Evolutionary conservation across 108 stramenopile species (phyloP).

Genomic region (Stephanodiscus minutulus): DNA sequence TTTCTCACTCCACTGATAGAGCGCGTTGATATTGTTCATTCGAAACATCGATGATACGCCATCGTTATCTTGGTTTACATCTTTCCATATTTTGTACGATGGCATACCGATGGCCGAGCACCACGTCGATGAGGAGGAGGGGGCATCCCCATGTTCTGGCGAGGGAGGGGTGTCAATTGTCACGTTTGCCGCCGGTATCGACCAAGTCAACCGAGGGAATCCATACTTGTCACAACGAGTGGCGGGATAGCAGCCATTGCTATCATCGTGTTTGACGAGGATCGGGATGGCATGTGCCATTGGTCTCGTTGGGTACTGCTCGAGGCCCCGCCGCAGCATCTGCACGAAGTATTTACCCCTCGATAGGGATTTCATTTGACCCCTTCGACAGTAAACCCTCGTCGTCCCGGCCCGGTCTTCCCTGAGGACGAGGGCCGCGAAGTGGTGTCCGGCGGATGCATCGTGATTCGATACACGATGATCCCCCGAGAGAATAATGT

Average conservation of each 20-base stretch:
- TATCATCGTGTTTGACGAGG: conserved; percentile 47
- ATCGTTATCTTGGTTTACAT: neutral
- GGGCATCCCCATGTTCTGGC: neutral
- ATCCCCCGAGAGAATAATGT: too few species aligned
- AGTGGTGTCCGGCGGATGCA: neutral
- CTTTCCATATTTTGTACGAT: conserved; percentile 47
- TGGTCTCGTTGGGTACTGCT: neutral
- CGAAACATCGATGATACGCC: neutral
- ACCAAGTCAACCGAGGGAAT: conserved; percentile 46
- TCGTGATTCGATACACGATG: neutral
- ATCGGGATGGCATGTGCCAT: conserved; percentile 16
- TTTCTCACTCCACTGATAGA: conserved; percentile 43
- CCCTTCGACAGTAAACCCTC: conserved; percentile 35
- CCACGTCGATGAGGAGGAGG: conserved; percentile 14
- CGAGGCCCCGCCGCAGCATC: conserved; percentile 38
- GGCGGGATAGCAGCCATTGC: conserved; percentile 45
- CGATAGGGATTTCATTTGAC: conserved; percentile 35
- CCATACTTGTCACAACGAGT: conserved; percentile 30
- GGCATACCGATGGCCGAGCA: conserved; percentile 36
- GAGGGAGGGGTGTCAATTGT: neutral
- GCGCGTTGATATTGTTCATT: conserved; percentile 10
- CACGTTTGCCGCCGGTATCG: conserved; percentile 28
- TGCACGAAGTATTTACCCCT: conserved; percentile 41
- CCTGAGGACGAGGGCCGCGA: conserved; percentile 37
- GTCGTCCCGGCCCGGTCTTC: neutral